phyloP scores from a whole-genome alignment of 2,329 filamentous ascomycete species.

The Harringtonia aguacate region DNA sequence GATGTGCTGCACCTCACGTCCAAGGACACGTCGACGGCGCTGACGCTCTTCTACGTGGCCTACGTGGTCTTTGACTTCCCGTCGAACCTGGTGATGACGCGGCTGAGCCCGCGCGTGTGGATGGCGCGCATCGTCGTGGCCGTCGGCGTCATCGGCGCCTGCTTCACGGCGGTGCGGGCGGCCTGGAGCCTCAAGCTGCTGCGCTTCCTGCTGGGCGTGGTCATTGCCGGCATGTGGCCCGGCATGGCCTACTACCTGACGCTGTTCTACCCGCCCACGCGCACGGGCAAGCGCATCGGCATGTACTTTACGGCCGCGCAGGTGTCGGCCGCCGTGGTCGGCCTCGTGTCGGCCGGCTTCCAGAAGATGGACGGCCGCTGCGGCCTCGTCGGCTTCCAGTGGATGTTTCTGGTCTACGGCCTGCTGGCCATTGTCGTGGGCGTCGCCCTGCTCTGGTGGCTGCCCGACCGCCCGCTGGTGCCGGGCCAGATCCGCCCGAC shows the following conservation, averaged over 20 bases:
- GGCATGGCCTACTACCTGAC: conserved; percentile 91
- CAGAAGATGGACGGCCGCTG: conserved; percentile 76
- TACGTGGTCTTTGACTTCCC: conserved; percentile 86
- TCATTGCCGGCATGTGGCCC: conserved; percentile 91
- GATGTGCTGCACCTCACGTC: conserved; percentile 57
- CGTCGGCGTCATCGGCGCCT: conserved; percentile 73
- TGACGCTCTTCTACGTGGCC: conserved; percentile 84
- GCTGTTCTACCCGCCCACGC: conserved; percentile 79
- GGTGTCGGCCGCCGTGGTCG: conserved; percentile 79
- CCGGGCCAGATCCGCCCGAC: conserved; percentile 55
- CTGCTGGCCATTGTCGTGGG: conserved; percentile 64
- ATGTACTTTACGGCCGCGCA: conserved; percentile 81
- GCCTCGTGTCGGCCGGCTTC: conserved; percentile 81
- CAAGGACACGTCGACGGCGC: conserved; percentile 71
- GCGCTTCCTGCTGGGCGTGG: conserved; percentile 72
- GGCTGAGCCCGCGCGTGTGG: conserved; percentile 75
- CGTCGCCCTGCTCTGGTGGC: conserved; percentile 73
- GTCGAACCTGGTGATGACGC: conserved; percentile 82
- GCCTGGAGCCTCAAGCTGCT: conserved; percentile 87
- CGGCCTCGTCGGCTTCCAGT: conserved; percentile 72
- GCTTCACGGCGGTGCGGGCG: conserved; percentile 69
- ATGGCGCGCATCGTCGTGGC: conserved; percentile 86
- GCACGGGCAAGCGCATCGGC: conserved; percentile 79
- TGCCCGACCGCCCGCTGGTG: conserved; percentile 69
- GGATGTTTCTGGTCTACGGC: conserved; percentile 90